Evolutionary conservation across 2,329 filamentous ascomycete genomes (phyloP), one percentile per base, ranked within the genome.

Genomic region (Fusarium ambrosium): DNA sequence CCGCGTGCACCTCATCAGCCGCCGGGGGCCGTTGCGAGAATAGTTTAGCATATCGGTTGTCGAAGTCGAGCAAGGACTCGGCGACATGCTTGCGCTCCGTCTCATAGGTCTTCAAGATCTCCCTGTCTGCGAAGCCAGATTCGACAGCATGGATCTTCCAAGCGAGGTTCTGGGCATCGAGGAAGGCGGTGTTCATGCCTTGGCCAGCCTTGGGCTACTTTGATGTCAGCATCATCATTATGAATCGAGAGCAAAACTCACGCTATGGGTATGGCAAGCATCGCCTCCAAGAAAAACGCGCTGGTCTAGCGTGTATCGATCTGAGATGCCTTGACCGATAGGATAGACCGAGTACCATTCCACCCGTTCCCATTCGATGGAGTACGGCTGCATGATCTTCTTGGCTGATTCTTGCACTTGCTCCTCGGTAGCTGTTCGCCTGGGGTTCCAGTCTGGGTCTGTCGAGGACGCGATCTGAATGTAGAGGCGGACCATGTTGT

Each of bases 61-160:
- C 95, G 80, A 98, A 98, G 80, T 93, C 88, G 14, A 98, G 88
- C 1, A 98, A 89, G 13, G 90, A 93, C 83, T 98, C 93, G 6
- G 96, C 96, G 48, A 97, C 92, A 66, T 93, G 88, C 81, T 94
- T 95, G 67, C 95, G 92, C 84, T 98, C 95, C 3, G 89, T 88
- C 84, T 98, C 94, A 82, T 98, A 98, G 0, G 95, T 97, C 71
- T 92, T 90, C 61, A 98, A 89, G 20, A 97, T 87, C 4, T 90
- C 89, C 70, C 94, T 92, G 34, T 91, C 85, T 1, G 95, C 94
- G 76, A 97, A 94, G 14, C 95, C 95, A 29, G 89, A 88, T 81
- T 98, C 95, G 11, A 98, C 96, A 39, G 94, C 92, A 81, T 98
- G 95, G 62, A 98, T 94, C 86, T 98, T 98, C 95, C 95, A 98